Conservation (phyloP, 2,329 filamentous ascomycete species). For the Talaromyces pinophilus region DNA sequence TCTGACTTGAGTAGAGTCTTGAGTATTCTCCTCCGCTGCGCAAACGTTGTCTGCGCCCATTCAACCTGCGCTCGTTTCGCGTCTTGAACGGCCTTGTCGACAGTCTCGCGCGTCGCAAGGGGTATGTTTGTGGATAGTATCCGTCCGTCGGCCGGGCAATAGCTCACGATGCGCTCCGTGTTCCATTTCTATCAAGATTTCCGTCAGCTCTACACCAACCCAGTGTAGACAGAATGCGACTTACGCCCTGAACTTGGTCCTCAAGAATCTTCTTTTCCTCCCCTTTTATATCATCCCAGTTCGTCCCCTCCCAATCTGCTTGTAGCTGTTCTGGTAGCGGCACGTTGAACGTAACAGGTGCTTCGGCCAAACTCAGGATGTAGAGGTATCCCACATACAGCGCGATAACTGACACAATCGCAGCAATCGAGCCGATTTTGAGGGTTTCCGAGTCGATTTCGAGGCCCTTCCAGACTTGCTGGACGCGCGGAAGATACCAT, state of each 20-base stretch:
- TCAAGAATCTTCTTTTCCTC: conserved; percentile 39
- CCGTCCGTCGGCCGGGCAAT: conserved; percentile 81
- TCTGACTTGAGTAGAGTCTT: conserved; percentile 69
- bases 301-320: conserved; percentile 33
- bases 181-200: conserved; percentile 39
- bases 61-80: conserved; percentile 71
- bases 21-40: conserved; percentile 74
- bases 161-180: conserved; percentile 44
- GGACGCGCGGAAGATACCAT: conserved; percentile 27
- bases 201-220: conserved; percentile 10
- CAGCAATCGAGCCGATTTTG: conserved; percentile 32
- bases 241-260: conserved; percentile 43
- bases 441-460: conserved; percentile 29
- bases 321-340: conserved; percentile 40
- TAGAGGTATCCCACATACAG: conserved; percentile 38
- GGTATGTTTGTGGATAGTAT: conserved; percentile 67
- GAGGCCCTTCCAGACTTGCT: conserved; percentile 27
- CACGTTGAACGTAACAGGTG: conserved; percentile 41
- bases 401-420: conserved; percentile 33
- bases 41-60: conserved; percentile 79
- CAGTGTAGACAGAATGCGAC: conserved; percentile 22
- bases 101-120: conserved; percentile 71
- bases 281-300: conserved; percentile 40
- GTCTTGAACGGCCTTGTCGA: conserved; percentile 75
- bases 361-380: conserved; percentile 34